Evolutionary conservation across 768 basidiomycete genomes (phyloP), one percentile per base, ranked within the genome.

Genomic region (Auriculariales sp.): DNA sequence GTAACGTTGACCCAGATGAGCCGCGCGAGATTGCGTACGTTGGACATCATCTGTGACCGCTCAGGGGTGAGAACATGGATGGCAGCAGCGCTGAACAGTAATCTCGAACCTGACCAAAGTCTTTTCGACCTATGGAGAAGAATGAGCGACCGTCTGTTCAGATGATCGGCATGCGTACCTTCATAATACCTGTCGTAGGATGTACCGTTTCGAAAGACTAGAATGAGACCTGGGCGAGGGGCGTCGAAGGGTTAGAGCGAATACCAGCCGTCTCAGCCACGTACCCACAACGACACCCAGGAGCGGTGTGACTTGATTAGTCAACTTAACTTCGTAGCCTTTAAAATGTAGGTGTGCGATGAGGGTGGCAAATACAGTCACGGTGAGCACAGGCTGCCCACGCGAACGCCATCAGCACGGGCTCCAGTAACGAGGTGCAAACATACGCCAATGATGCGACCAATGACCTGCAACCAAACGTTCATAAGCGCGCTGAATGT

Each of bases 141-240:
- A n/a, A n/a, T n/a, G n/a, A n/a, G n/a, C n/a, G n/a, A n/a, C n/a
- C n/a, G n/a, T n/a, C n/a, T n/a, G n/a, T n/a, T n/a, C n/a, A n/a
- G n/a, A n/a, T n/a, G n/a, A n/a, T n/a, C n/a, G n/a, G n/a, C n/a
- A n/a, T n/a, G n/a, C n/a, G n/a, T n/a, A 55, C 89, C 92, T 68
- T 92, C 90, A 73, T 81, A 87, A 58, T 81, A 89, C 29, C 86
- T 79, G 57, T 90, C 85, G 56, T 89, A 91, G 6, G 85, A 88
- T 22, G 85, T 89, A 47, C 81, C 87, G 50, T 53, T 51, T 31
- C 88, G 75, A 62, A 90, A 91, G 2, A 91, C 90, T 29, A 94
- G 71, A 49, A 94, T 80, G 51, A 95, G 71, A 56, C 90, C 92
- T 47, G 93, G 86, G 85, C 88, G 44, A 4, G n/a, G n/a, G n/a